Base-by-base conservation (phyloP, 2,329 filamentous ascomycete genomes). In the Paracamarosporium sp. region DNA sequence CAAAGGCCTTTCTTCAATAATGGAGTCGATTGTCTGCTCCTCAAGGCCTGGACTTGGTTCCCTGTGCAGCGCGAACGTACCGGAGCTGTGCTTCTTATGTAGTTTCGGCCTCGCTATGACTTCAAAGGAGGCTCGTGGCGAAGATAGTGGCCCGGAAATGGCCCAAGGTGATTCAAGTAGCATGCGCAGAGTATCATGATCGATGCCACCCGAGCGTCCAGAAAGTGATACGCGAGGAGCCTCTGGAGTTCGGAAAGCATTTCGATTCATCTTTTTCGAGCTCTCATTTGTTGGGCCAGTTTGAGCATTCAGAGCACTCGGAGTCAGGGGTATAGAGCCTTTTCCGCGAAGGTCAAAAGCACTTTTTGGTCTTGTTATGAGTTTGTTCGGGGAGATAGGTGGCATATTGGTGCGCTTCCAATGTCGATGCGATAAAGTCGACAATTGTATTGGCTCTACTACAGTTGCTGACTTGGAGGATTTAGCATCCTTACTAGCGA, bases 341-440 rank as follows among this genome's bases (percentile, higher is more conserved):
- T 58, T 50, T 7, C 52, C 51, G 31, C 69, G 68, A 13, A 77
- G 62, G 40, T 77, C 71, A 28, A 75, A 71, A 8, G 74, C 71
- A 33, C 73, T 76, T 50, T 64, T 70, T 1, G 74, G 68, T 25
- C 72, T 63, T 6, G 59, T 60, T 13, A 57, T 54, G 8, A 70
- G 59, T 30, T 70, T 70, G 2, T 59, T 63, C 0, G 65, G 66
- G 0, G 68, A 67, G 9, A 62, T 50, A 2, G 67, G 64, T 2
- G 62, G 63, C 12, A 69, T 17, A 0, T 55, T 64, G 2, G 58
- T 60, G 9, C 65, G 64, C 8, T 71, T 38, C 2, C 60, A 58
- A 1, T 64, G 61, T 20, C 64, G 62, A 8, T 53, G 46, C 5
- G 45, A 57, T 27, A 56, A 43, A 5, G 33, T 61, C 0, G 59